phyloP scores from a whole-genome alignment of 495 filamentous ascomycete species.

The Tuber borchii region DNA sequence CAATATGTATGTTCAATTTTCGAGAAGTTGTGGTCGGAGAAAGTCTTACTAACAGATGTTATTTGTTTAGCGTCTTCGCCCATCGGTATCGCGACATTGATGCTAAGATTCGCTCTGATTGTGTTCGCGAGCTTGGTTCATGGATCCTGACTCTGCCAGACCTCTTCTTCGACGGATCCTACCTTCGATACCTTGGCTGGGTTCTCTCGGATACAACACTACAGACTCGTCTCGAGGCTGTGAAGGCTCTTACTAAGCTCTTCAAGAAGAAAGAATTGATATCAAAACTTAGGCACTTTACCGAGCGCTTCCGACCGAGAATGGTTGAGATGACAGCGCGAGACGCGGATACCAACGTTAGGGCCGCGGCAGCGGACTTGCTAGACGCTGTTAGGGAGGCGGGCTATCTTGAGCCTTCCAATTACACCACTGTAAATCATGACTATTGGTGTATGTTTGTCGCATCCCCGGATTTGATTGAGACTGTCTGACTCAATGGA shows the following conservation, averaged over 20 bases:
- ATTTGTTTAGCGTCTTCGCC: constrained; percentile 57
- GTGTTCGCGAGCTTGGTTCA: constrained; percentile 70
- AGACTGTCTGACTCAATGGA: background rate
- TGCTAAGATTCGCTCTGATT: constrained; percentile 74
- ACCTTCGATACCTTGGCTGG: constrained; percentile 92
- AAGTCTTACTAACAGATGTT: background rate
- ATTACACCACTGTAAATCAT: constrained; percentile 42
- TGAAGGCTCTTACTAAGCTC: constrained; percentile 72
- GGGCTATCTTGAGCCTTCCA: constrained; percentile 80
- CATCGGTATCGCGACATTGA: constrained; percentile 95
- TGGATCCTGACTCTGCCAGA: constrained; percentile 82
- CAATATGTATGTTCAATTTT: constrained; percentile 49
- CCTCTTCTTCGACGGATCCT: constrained; percentile 76
- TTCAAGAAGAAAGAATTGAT: constrained; percentile 70
- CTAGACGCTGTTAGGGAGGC: constrained; percentile 73
- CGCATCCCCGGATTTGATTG: background rate
- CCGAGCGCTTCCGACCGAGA: constrained; percentile 77
- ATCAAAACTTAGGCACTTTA: constrained; percentile 73
- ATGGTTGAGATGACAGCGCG: constrained; percentile 85
- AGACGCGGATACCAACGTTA: constrained; percentile 70
- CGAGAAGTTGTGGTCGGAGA: background rate
- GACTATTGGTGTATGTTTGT: background rate
- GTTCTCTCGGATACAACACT: constrained; percentile 71
- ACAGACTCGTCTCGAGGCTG: constrained; percentile 63
- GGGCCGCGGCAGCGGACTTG: constrained; percentile 69